phyloP scores from a whole-genome alignment of 1,284 basidiomycete species.

The Ganoderma meredithae region DNA sequence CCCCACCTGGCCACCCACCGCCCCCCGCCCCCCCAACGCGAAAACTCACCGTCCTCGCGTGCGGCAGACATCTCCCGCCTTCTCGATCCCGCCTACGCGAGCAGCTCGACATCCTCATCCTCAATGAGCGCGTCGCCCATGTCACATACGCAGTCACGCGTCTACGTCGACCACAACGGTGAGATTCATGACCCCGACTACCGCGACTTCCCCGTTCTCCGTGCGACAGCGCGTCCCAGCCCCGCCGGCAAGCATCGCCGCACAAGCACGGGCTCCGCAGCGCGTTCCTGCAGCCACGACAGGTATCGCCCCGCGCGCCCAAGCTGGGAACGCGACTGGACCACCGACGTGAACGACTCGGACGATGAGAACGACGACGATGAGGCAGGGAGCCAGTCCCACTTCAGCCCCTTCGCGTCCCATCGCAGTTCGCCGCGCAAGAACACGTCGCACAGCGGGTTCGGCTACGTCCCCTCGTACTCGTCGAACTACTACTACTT shows the following conservation, averaged over 20 bases:
- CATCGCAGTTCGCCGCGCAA: constrained; percentile 32
- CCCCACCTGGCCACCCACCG: constrained; percentile 41
- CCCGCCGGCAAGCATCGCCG: constrained; percentile 30
- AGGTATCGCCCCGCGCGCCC: constrained; percentile 37
- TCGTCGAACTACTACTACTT: constrained; percentile 33
- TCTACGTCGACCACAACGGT: constrained; percentile 67
- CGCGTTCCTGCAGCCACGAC: constrained; percentile 38
- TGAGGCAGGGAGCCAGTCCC: constrained; percentile 39
- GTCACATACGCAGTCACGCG: constrained; percentile 41
- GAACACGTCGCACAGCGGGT: constrained; percentile 30
- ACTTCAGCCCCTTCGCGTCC: constrained; percentile 38
- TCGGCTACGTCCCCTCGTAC: constrained; percentile 28
- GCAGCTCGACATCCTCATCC: constrained; percentile 45
- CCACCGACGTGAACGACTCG: constrained; percentile 35
- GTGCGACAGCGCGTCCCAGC: constrained; percentile 35
- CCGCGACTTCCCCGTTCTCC: constrained; percentile 62
- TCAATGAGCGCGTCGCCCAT: constrained; percentile 40
- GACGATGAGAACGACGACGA: constrained; percentile 47
- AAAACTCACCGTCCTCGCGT: constrained; percentile 48
- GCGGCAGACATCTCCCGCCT: constrained; percentile 63
- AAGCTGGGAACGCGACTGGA: constrained; percentile 45
- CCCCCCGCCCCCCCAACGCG: constrained; percentile 35
- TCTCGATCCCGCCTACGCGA: constrained; percentile 68
- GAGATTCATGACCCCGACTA: constrained; percentile 74
- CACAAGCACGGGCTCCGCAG: constrained; percentile 33